Evolutionary conservation across 148 eudicot species (phyloP), one percentile per base, ranked within the genome.

Genomic region (Rhododendron ferrugineum): DNA sequence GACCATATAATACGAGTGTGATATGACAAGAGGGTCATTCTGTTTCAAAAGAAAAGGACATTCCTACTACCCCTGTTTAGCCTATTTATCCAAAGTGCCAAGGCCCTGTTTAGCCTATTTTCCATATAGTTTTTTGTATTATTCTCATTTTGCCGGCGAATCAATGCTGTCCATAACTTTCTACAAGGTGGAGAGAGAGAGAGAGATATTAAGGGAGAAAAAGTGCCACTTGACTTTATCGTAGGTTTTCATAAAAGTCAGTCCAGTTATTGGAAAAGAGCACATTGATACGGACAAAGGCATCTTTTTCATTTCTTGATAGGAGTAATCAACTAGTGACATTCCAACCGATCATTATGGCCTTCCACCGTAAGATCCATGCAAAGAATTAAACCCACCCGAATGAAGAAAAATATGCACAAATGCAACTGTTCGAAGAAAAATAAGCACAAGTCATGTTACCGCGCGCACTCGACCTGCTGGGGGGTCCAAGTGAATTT

Each of bases 61-160:
- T 68, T 68, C 74, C 74, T 68, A 68, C 74, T 28, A 68, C 34
- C 32, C 34, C 36, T 28, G 14, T 11, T 28, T 68, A 28, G 0
- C 11, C 20, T 23, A 66, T 11, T 28, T 68, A 28, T 68, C 36
- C 36, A 11, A 26, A 68, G 4, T 10, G 4, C 15, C 34, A 68
- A 26, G 16, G 6, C 60, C 34, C 36, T 28, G 14, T 11, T 28
- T 68, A 28, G 0, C 11, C 20, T 23, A 66, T 11, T 28, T 68
- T 11, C 60, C 56, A 66, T 26, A 22, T 60, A 20, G 8, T 7
- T 5, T n/a, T 9, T 8, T 23, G 13, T n/a, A 64, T 64, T 28
- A 68, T 68, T 68, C 20, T 68, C n/a, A 68, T 68, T 26, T 68
- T 68, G 74, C 74, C 74, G 74, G 74, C 74, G 74, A 68, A 68